These are phyloP conservation scores for Anisodus acutangulus DNA, from an alignment of 257 asterid genomes.

Conservation along the genomic window DNA sequence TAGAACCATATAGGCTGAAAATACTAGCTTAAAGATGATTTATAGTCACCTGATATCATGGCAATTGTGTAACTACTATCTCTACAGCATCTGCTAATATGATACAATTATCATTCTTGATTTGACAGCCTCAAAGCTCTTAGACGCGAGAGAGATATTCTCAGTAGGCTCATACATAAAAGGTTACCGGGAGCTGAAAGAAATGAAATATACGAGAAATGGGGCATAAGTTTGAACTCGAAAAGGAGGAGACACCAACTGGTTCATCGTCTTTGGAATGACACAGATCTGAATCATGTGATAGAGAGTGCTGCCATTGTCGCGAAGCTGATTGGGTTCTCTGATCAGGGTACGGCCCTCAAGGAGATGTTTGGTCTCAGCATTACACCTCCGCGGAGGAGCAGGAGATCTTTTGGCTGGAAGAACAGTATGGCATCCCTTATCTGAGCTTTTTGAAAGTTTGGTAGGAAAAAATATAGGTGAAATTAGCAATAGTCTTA, in stretches of 20 bases:
- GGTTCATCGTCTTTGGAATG: slow-evolving; percentile 46
- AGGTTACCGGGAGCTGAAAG: slow-evolving; percentile 47
- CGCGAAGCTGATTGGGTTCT: slow-evolving; percentile 56
- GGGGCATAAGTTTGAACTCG: slow-evolving; percentile 55
- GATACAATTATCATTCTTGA: slow-evolving; percentile 21
- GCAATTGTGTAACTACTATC: slow-evolving; percentile 1
- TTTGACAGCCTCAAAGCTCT: slow-evolving; percentile 50
- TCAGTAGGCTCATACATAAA: slow-evolving; percentile 48
- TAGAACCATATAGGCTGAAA: not conserved
- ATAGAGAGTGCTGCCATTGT: slow-evolving; percentile 51
- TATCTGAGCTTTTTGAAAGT: slow-evolving; percentile 34
- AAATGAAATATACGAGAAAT: slow-evolving; percentile 43
- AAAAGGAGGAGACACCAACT: slow-evolving; percentile 49
- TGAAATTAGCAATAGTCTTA: slow-evolving; percentile 22
- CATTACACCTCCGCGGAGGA: slow-evolving; percentile 47
- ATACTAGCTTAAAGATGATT: not conserved
- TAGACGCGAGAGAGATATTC: slow-evolving; percentile 48
- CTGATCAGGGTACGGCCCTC: slow-evolving; percentile 45
- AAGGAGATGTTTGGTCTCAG: slow-evolving; percentile 67
- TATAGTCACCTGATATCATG: not conserved
- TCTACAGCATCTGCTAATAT: not conserved
- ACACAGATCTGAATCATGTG: slow-evolving; percentile 40
- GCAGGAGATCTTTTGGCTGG: slow-evolving; percentile 56
- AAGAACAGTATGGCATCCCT: slow-evolving; percentile 45
- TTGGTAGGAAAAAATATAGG: slow-evolving; percentile 17